Evolutionary conservation across 2,329 filamentous ascomycete species (phyloP).

Genomic region (Aspergillus brunneoviolaceus): DNA sequence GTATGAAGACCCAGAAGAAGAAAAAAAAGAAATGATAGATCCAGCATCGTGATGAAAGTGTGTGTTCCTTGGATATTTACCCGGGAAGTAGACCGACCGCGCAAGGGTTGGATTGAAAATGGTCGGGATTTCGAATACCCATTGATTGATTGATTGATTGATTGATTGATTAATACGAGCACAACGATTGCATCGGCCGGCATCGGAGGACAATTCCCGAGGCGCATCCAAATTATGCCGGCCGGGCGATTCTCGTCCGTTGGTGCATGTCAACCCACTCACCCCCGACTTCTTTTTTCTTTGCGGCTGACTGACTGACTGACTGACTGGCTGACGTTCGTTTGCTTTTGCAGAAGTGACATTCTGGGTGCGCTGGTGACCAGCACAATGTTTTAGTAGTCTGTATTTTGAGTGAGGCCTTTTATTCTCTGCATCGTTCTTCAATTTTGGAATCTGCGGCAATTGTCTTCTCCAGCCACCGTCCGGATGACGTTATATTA

Average conservation of each 20-base stretch:
- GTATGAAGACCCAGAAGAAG: not conserved
- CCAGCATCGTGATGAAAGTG: not conserved
- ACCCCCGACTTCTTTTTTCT: not conserved
- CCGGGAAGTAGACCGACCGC: no score
- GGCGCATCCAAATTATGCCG: not conserved
- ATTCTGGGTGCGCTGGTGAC: not conserved
- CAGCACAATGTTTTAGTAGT: not conserved
- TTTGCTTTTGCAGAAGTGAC: not conserved
- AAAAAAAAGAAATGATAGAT: not conserved
- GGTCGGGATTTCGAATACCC: not conserved
- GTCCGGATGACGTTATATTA: slow-evolving; percentile 9
- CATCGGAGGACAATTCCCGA: slow-evolving; percentile 26
- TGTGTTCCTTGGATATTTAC: no score
- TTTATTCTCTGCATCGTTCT: not conserved
- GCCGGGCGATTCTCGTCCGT: slow-evolving; percentile 25
- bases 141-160: not conserved
- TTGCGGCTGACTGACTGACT: no score
- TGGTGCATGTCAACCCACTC: not conserved
- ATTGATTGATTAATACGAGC: not conserved
- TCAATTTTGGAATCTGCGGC: not conserved
- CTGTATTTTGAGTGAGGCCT: not conserved
- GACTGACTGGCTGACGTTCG: not conserved
- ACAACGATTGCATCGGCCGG: slow-evolving; percentile 21
- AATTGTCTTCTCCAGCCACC: not conserved
- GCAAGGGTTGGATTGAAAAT: no score